Conservation (phyloP, 768 basidiomycete species). For the Amanita jacksonii region DNA sequence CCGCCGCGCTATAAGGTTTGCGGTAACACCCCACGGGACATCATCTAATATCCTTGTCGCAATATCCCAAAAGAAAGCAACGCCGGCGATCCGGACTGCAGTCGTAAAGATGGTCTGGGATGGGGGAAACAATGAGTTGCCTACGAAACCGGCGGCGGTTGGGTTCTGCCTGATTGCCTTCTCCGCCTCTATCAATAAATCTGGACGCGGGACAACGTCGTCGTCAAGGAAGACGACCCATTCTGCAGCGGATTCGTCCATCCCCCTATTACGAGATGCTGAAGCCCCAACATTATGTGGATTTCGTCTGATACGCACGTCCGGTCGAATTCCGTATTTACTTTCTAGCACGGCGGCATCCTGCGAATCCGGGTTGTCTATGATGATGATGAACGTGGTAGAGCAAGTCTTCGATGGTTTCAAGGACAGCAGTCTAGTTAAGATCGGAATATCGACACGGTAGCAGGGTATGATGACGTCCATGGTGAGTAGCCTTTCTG, state of each 20-base stretch:
- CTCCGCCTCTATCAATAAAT: conserved; percentile 39
- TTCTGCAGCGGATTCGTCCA: conserved; percentile 45
- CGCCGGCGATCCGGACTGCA: conserved; percentile 45
- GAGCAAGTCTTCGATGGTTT: conserved; percentile 30
- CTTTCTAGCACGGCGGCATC: conserved; percentile 26
- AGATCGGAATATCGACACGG: conserved; percentile 34
- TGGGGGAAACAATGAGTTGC: conserved; percentile 38
- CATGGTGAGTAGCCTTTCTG: conserved; percentile 32
- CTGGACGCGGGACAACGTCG: conserved; percentile 33
- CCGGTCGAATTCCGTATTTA: conserved; percentile 31
- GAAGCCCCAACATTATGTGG: conserved; percentile 39
- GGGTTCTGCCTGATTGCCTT: conserved; percentile 35
- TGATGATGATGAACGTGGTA: conserved; percentile 48
- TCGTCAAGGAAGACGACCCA: conserved; percentile 57
- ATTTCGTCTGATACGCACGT: conserved; percentile 48
- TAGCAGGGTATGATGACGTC: conserved; percentile 52
- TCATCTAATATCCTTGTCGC: conserved; percentile 37
- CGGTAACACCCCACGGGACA: conserved; percentile 56
- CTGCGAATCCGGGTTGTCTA: conserved; percentile 43
- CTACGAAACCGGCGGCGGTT: conserved; percentile 43
- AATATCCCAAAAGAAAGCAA: conserved; percentile 56
- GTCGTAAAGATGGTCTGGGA: conserved; percentile 40
- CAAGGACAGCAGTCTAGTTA: conserved; percentile 37
- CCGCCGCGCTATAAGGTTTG: conserved; percentile 44
- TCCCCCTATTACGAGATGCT: conserved; percentile 44